Evolutionary conservation across 805 yeast species (phyloP).

Genomic region (Scheffersomyces amazonensis): DNA sequence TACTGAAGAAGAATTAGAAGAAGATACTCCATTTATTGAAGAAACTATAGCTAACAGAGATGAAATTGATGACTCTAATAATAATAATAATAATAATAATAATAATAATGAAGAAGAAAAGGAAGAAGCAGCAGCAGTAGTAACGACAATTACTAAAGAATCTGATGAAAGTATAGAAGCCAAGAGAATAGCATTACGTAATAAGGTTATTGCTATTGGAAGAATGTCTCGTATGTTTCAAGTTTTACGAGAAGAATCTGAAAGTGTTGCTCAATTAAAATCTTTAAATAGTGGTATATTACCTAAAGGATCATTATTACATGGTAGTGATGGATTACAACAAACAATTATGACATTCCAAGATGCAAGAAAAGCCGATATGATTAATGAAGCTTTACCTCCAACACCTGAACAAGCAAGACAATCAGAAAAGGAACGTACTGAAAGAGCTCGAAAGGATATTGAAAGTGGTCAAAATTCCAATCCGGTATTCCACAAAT

Average conservation of each 20-base stretch:
- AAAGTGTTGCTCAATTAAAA: constrained; percentile 78
- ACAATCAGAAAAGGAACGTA: constrained; percentile 44
- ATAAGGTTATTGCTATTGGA: constrained; percentile 94
- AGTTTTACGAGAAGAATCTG: constrained; percentile 83
- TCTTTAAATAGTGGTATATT: constrained; percentile 68
- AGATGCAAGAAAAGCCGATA: constrained; percentile 78
- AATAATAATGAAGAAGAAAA: constrained; percentile 13
- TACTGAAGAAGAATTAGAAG: constrained; percentile 90
- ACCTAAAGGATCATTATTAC: constrained; percentile 82
- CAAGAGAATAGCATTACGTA: constrained; percentile 57
- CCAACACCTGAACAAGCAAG: constrained; percentile 64
- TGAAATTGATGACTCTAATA: neutral
- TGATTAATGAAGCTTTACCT: constrained; percentile 84
- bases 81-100: neutral
- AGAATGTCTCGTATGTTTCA: constrained; percentile 90
- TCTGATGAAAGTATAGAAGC: constrained; percentile 29
- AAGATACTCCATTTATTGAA: constrained; percentile 15
- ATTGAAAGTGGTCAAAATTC: constrained; percentile 24
- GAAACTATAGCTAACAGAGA: constrained; percentile 1
- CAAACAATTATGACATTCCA: constrained; percentile 70
- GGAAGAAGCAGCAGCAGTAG: constrained; percentile 6
- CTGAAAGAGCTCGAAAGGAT: constrained; percentile 38
- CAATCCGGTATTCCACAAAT: constrained; percentile 37
- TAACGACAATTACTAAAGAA: constrained; percentile 15
- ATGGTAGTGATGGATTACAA: constrained; percentile 79